Conservation (phyloP, 345 rosid species). For the Gossypium thurberi region DNA sequence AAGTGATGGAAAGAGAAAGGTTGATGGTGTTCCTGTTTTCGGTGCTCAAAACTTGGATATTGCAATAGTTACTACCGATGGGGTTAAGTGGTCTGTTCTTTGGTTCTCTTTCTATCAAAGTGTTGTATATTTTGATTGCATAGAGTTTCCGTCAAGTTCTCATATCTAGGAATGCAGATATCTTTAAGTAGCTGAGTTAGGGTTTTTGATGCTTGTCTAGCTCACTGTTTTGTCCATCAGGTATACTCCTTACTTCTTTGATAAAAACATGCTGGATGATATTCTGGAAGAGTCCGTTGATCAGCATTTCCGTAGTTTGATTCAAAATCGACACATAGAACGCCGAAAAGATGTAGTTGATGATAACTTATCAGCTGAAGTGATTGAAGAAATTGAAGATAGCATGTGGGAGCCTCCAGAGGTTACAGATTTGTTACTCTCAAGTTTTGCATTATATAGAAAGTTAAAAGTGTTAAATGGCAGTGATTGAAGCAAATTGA, state of each 20-base stretch:
- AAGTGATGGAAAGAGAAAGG: slow-evolving; percentile 44
- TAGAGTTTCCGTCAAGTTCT: background rate
- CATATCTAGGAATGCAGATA: background rate
- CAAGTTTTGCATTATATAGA: background rate
- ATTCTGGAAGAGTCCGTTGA: slow-evolving; percentile 95
- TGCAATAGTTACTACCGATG: slow-evolving; percentile 87
- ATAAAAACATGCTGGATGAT: slow-evolving; percentile 83
- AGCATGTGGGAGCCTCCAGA: slow-evolving; percentile 84
- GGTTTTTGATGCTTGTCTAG: slow-evolving; percentile 14
- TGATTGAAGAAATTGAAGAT: slow-evolving; percentile 85
- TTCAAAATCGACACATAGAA: slow-evolving; percentile 82
- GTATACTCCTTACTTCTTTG: slow-evolving; percentile 97
- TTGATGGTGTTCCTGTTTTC: slow-evolving; percentile 92
- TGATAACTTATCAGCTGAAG: slow-evolving; percentile 69
- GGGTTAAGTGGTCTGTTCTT: slow-evolving; percentile 72
- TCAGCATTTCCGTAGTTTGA: slow-evolving; percentile 78
- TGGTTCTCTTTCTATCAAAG: background rate
- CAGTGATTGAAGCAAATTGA: slow-evolving; percentile 3
- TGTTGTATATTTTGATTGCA: background rate
- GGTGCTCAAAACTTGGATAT: slow-evolving; percentile 89
- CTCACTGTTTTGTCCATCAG: slow-evolving; percentile 28
- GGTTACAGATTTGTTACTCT: slow-evolving; percentile 36
- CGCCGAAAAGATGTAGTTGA: slow-evolving; percentile 76
- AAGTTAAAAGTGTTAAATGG: background rate
- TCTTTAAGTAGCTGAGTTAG: background rate